Percentiles rank a stretch among this genome's conserved stretches.
Conservation (phyloP, 2,329 filamentous ascomycete species). For the Aplosporella prunicola region DNA sequence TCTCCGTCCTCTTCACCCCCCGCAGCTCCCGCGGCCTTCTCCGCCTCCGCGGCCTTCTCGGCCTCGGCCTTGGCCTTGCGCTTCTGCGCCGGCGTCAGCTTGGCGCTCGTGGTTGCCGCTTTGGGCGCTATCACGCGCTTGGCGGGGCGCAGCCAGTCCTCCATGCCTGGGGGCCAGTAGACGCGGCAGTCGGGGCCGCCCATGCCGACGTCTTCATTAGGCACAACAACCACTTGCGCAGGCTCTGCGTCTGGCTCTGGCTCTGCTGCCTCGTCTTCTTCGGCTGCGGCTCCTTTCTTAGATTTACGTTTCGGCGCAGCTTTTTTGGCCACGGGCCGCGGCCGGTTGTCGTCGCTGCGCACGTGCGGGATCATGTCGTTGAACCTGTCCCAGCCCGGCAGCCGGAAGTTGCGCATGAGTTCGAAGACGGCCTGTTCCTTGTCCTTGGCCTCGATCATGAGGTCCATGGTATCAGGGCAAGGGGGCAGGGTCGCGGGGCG, state of each 20-base stretch:
- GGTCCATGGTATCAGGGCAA: conserved; percentile 72
- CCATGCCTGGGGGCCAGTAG: conserved; percentile 84
- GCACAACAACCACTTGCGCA: too few relatives aligned
- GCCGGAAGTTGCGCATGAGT: conserved; percentile 76
- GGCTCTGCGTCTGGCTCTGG: too few relatives aligned
- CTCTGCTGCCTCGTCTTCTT: conserved; percentile 26
- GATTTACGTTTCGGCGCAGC: conserved; percentile 36
- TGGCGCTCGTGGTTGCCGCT: conserved; percentile 30
- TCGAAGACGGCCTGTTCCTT: conserved; percentile 96
- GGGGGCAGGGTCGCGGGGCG: conserved; percentile 73
- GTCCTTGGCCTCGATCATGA: conserved; percentile 99
- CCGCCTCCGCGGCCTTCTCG: neutral
- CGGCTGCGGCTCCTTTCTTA: conserved; percentile 32
- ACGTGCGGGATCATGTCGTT: conserved; percentile 70
- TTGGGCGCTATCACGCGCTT: conserved; percentile 59
- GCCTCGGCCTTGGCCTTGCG: conserved; percentile 20
- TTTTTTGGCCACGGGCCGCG: conserved; percentile 31
- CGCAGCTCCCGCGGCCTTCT: neutral
- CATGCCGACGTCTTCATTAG: conserved; percentile 69
- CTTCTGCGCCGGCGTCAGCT: conserved; percentile 22
- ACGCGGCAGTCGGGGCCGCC: conserved; percentile 73
- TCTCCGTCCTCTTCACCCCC: too few relatives aligned
- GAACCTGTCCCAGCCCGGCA: conserved; percentile 69
- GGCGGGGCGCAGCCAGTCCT: conserved; percentile 76
- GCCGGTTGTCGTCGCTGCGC: conserved; percentile 64